Evolutionary conservation across 2,329 filamentous ascomycete species (phyloP), one percentile per base, ranked within the genome.

Genomic region (Sphaerulina populicola): DNA sequence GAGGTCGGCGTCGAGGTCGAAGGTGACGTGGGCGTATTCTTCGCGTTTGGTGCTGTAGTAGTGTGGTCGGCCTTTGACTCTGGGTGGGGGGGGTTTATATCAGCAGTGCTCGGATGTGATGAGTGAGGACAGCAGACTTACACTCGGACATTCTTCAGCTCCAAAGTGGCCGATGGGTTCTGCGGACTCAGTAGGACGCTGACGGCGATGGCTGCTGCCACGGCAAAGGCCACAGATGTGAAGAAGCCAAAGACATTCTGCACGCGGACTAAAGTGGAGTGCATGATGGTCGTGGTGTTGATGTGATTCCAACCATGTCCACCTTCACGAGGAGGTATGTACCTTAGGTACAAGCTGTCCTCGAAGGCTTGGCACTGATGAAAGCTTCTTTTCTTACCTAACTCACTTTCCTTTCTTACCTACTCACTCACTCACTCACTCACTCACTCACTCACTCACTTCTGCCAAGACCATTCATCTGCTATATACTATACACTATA

Each of bases 171-270:
- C 42, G 71, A 79, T 0, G 88, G 88, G 6, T 78, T 77, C 58
- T 88, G 84, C 3, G 84, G 80, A 53, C 75, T 75, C 62, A 84
- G 71, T 62, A 95, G 70, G 63, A 90, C 88, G 36, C 88, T 90
- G 45, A 85, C 74, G 43, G 91, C 90, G 62, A 96, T 87, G 52
- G 94, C 73, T 49, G 78, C 80, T 47, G 82, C 90, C 49, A 96
- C 79, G 52, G 80, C 80, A 66, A 94, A 93, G 51, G 86, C 85
- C 57, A 96, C 89, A 23, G 89, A 94, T 14, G 93, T 97, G 77
- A 97, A 96, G 81, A 94, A 96, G 70, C 93, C 89, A 69, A 98
- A 98, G 69, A 89, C 84, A 73, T 88, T 91, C 72, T 98, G 93
- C 60, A 85, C 71, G 61, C 93, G 87, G 57, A 86, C 88, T 44